These are phyloP conservation scores for Leccinum sublutescens DNA, from an alignment of 768 basidiomycete species.

Conservation along the genomic window DNA sequence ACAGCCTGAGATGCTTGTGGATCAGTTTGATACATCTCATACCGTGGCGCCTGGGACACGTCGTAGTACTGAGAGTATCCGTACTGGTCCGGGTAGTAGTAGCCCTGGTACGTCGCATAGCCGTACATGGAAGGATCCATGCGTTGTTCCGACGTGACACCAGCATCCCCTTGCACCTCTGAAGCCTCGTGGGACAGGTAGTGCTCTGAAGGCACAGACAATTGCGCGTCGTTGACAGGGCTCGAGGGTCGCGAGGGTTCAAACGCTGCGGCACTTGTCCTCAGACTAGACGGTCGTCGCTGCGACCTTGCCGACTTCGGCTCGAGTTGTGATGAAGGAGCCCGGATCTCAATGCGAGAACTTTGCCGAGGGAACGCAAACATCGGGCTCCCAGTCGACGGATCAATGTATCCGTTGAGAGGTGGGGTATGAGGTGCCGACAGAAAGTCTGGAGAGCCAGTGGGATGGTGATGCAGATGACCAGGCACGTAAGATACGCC, in stretches of 20 bases:
- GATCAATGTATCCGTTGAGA: slow-evolving; percentile 62
- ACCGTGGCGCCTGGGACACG: slow-evolving; percentile 61
- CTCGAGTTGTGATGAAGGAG: slow-evolving; percentile 41
- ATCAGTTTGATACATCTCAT: slow-evolving; percentile 64
- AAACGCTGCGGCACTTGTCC: slow-evolving; percentile 51
- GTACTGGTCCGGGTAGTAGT: slow-evolving; percentile 73
- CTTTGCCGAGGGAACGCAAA: slow-evolving; percentile 73
- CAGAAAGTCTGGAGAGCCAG: slow-evolving; percentile 62
- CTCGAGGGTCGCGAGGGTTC: slow-evolving; percentile 42
- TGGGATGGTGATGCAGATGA: slow-evolving; percentile 60
- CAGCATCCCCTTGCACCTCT: slow-evolving; percentile 19
- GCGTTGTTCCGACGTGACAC: slow-evolving; percentile 23
- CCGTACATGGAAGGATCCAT: slow-evolving; percentile 44
- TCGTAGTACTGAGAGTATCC: slow-evolving; percentile 68
- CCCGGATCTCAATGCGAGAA: slow-evolving; percentile 72
- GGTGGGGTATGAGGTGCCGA: slow-evolving; percentile 60
- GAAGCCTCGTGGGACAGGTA: slow-evolving; percentile 11
- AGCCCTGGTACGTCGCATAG: slow-evolving; percentile 59
- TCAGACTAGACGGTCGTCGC: slow-evolving; percentile 41
- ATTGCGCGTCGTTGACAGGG: slow-evolving; percentile 17
- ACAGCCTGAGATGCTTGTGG: slow-evolving; percentile 48
- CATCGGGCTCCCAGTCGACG: slow-evolving; percentile 63
- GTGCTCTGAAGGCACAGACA: slow-evolving; percentile 11
- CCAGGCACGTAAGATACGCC: slow-evolving; percentile 54
- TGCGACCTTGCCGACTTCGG: slow-evolving; percentile 21